phyloP scores from a whole-genome alignment of 164 flowering plant genomes.

The Berberis thunbergii region DNA sequence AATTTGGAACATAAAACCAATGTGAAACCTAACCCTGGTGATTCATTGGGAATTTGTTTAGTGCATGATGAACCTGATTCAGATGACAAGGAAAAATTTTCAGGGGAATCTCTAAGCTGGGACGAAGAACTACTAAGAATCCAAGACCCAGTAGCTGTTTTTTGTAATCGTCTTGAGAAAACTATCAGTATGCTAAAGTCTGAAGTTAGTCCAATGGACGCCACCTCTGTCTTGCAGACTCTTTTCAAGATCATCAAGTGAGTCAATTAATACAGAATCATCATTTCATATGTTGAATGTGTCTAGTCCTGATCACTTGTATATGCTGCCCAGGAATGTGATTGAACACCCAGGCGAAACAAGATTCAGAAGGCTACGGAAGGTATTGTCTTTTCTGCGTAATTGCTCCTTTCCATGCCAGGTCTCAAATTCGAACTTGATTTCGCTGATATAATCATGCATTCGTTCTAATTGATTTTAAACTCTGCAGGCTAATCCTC shows the following conservation, averaged over 20 bases:
- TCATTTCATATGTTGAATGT: background rate
- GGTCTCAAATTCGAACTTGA: background rate
- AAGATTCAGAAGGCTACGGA: constrained; percentile 70
- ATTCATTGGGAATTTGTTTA: constrained; percentile 3
- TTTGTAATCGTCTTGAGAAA: constrained; percentile 53
- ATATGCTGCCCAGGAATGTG: constrained; percentile 48
- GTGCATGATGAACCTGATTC: constrained; percentile 28
- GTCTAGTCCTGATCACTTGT: constrained; percentile 5
- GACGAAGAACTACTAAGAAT: constrained; percentile 60
- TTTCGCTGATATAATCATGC: background rate
- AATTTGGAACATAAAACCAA: constrained; percentile 1
- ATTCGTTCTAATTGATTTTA: background rate
- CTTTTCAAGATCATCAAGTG: constrained; percentile 73
- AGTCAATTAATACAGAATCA: background rate
- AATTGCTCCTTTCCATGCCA: background rate
- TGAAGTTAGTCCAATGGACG: constrained; percentile 47
- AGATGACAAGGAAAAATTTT: constrained; percentile 19
- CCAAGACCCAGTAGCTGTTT: constrained; percentile 55
- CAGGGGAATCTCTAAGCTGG: constrained; percentile 9
- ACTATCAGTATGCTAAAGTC: constrained; percentile 48
- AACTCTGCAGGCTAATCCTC: constrained; percentile 64
- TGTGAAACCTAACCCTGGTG: constrained; percentile 19
- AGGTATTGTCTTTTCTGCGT: constrained; percentile 35
- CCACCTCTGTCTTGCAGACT: constrained; percentile 46
- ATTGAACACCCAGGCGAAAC: constrained; percentile 73